Evolutionary conservation across 202 grass and related monocot genomes (phyloP).

Genomic region (Brachypodium distachyon): DNA sequence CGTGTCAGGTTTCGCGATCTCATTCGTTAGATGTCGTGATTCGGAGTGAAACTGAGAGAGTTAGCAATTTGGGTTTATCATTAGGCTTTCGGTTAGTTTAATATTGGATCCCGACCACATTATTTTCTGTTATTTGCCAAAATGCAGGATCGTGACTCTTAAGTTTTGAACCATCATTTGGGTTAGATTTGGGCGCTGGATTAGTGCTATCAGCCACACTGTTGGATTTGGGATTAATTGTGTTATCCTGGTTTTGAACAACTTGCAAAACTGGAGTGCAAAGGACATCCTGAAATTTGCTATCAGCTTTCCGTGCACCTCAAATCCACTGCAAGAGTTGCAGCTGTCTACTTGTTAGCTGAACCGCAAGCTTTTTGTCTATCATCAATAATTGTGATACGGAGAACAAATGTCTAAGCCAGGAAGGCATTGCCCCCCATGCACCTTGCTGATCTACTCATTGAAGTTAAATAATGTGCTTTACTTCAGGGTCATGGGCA

Average conservation of each 20-base stretch:
- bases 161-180: background rate
- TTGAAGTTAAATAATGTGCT: background rate
- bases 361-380: background rate
- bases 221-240: background rate
- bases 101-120: conserved; percentile 18
- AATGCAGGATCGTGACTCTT: conserved; percentile 10
- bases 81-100: background rate
- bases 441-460: background rate
- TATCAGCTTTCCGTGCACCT: background rate
- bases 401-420: background rate
- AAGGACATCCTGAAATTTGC: background rate
- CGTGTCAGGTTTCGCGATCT: background rate
- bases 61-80: conserved; percentile 20
- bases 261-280: conserved; percentile 6
- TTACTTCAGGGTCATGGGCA: background rate
- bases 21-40: background rate
- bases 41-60: background rate
- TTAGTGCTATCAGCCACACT: background rate
- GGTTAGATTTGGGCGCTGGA: background rate
- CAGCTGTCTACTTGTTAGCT: background rate
- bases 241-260: conserved; percentile 1
- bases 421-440: background rate
- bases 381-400: background rate
- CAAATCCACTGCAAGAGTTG: background rate
- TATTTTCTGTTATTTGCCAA: background rate